Evolutionary conservation across 1,139 yeast species (phyloP), one percentile per base, ranked within the genome.

Genomic region (Debaryomyces psychrophilus): DNA sequence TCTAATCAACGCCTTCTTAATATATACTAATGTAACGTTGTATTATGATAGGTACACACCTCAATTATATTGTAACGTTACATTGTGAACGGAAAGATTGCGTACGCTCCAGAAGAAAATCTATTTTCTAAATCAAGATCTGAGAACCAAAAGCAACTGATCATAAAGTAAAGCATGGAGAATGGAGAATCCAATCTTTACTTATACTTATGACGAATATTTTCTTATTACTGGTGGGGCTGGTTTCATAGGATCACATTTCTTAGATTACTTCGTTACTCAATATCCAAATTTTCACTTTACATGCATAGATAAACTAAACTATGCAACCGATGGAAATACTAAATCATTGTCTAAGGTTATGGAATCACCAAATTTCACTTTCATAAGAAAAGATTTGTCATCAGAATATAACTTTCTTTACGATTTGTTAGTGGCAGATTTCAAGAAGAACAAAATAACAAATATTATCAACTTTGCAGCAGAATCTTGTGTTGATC

Each of bases 401-500:
- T 55, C 68, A 1, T 61, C 63, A 8, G 65, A 67, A 11, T 57
- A 55, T 5, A 53, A 53, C 0, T 28, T 31, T 7, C 42, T 67
- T 20, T 40, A 37, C 8, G 42, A 49, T 1, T 28, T 57, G 5
- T 12, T 61, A 8, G 57, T 56, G 1, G 31, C 31, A 3, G 48
- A 50, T n/a, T 52, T 27, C 22, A 8, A 44, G 28, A 18, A 44
- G 2, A 44, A 64, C 49, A 43, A 53, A 6, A 56, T 76, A 25
- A 68, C 69, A 9, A 67, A 71, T 2, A 66, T 81, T 17, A 55
- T 82, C 18, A 77, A 82, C 54, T 67, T 81, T 54, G 87, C 87
- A 0, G 87, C 86, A 4, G 83, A 81, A 52, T 73, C 83, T 33
- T 75, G 77, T 52, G 87, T 82, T 7, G 86, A 81, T 56, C 67